Evolutionary conservation across 108 stramenopile species (phyloP), one percentile per base, ranked within the genome.

Genomic region (Skeletonema potamos): DNA sequence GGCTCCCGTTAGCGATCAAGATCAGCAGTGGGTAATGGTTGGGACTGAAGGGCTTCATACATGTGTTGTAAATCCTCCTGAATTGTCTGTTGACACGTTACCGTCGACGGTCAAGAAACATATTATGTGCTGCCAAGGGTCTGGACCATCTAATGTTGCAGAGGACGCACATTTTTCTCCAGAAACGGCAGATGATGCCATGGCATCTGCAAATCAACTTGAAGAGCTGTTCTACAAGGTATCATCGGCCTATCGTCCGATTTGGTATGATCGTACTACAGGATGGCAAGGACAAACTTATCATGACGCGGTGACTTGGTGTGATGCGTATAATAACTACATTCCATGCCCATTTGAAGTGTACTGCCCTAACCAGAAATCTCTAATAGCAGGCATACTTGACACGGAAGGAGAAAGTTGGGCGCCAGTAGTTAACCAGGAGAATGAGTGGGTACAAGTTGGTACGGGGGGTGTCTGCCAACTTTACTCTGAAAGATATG

Each of bases 371-470:
- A n/a, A 59, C 62, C 63, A 36, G 54, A 72, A 36, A 71, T 39
- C 5, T 58, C 64, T 28, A 51, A 62, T n/a, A 51, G 34, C 18
- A 20, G 54, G 9, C 60, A 26, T 59, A 11, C 10, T 7, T 2
- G 72, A 73, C 7, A 22, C 46, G 51, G 62, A 68, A 5, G 79
- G 79, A 24, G 79, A 80, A 62, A 68, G 66, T 10, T 80, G 79
- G 79, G 60, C 72, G 4, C 66, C 79, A 0, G 68, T 80, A 15
- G 46, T 73, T 8, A 73, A 80, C 54, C 59, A 48, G 43, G 29
- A 59, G 28, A 73, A 80, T 59, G 79, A 80, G 48, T 80, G 79
- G 79, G 71, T 80, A 13, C 72, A 80, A 28, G 72, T 80, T 8
- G 79, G 79, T 6, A 73, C 28, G 4, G 72, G 33, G 1, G 58